These are phyloP conservation scores for Pythium rishiriense DNA, from an alignment of 352 stramenopile genomes.

Conservation along the genomic window DNA sequence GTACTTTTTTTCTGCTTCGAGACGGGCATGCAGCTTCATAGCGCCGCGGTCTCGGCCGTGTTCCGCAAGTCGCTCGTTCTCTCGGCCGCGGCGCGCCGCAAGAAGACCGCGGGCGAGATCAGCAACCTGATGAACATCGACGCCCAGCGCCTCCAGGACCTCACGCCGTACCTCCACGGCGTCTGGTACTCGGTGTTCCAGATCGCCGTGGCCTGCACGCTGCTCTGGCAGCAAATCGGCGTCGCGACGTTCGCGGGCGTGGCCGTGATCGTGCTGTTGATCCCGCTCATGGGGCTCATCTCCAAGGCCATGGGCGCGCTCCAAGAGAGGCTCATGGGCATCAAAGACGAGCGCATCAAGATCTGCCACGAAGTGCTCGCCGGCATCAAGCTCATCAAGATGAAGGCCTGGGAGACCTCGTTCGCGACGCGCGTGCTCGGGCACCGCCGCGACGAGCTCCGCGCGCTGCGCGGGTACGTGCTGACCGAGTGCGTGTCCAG, in stretches of 20 bases:
- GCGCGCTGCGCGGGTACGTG: slow-evolving; percentile 47
- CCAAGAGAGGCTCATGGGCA: slow-evolving; percentile 90
- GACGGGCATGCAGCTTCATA: slow-evolving; percentile 69
- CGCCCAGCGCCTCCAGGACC: slow-evolving; percentile 93
- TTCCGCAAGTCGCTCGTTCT: slow-evolving; percentile 86
- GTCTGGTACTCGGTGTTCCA: slow-evolving; percentile 88
- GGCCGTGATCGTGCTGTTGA: slow-evolving; percentile 90
- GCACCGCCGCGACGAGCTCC: slow-evolving; percentile 68
- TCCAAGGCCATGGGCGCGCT: slow-evolving; percentile 84
- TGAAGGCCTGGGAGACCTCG: slow-evolving; percentile 94
- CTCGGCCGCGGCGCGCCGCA: slow-evolving; percentile 68
- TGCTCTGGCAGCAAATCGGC: slow-evolving; percentile 79
- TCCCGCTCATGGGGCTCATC: slow-evolving; percentile 89
- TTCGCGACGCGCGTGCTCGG: slow-evolving; percentile 65
- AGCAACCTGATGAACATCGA: slow-evolving; percentile 98
- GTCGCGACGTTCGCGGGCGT: slow-evolving; percentile 90
- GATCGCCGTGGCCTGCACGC: slow-evolving; percentile 67
- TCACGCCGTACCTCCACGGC: slow-evolving; percentile 94
- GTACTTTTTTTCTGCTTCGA: slow-evolving; percentile 88
- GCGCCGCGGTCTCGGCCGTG: slow-evolving; percentile 65
- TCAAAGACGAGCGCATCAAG: slow-evolving; percentile 95
- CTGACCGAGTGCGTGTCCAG: slow-evolving; percentile 30
- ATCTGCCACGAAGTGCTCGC: slow-evolving; percentile 94
- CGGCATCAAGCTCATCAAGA: slow-evolving; percentile 97
- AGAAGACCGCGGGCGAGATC: slow-evolving; percentile 92